A percentile compares a stretch with the other conserved stretches of the same genome.
Evolutionary conservation across 2,329 filamentous ascomycete genomes (phyloP).

Genomic region (Paraphoma chrysanthemicola): DNA sequence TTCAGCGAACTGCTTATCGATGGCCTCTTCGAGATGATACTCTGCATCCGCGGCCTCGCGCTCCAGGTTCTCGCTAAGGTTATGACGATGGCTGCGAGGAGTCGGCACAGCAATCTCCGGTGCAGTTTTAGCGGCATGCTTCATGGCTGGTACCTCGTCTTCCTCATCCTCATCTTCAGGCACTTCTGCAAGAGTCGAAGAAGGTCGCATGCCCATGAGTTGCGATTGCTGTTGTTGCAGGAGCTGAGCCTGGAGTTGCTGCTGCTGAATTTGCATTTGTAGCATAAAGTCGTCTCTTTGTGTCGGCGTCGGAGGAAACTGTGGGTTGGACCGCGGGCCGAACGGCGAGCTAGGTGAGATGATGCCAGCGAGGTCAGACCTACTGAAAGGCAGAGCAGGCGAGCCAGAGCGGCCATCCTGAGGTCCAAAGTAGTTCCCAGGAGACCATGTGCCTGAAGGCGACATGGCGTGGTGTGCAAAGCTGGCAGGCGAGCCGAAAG

Average conservation of each 20-base stretch:
- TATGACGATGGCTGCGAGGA: slow-evolving; percentile 69
- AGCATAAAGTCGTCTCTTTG: slow-evolving; percentile 49
- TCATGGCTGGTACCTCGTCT: slow-evolving; percentile 46
- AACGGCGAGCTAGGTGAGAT: slow-evolving; percentile 68
- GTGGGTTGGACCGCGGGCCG: slow-evolving; percentile 49
- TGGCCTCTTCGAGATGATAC: slow-evolving; percentile 81
- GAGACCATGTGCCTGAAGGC: slow-evolving; percentile 55
- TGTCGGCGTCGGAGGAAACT: slow-evolving; percentile 52
- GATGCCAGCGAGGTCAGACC: slow-evolving; percentile 46
- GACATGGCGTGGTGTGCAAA: slow-evolving; percentile 68
- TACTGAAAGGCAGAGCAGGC: slow-evolving; percentile 47
- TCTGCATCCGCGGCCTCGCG: slow-evolving; percentile 86
- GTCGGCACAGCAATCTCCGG: slow-evolving; percentile 67
- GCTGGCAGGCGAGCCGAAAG: slow-evolving; percentile 72
- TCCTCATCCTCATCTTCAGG: slow-evolving; percentile 76
- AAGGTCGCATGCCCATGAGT: slow-evolving; percentile 55
- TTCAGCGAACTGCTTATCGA: slow-evolving; percentile 79
- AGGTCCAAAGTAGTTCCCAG: slow-evolving; percentile 45
- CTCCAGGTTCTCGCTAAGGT: slow-evolving; percentile 79
- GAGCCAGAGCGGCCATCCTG: slow-evolving; percentile 53
- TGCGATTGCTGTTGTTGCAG: slow-evolving; percentile 53
- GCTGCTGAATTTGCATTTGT: slow-evolving; percentile 58
- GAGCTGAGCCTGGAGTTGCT: slow-evolving; percentile 62
- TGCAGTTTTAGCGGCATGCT: slow-evolving; percentile 47
- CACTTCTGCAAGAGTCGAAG: slow-evolving; percentile 69